Evolutionary conservation across 2,329 filamentous ascomycete genomes (phyloP), one percentile per base, ranked within the genome.

Genomic region (Alternaria rosae): DNA sequence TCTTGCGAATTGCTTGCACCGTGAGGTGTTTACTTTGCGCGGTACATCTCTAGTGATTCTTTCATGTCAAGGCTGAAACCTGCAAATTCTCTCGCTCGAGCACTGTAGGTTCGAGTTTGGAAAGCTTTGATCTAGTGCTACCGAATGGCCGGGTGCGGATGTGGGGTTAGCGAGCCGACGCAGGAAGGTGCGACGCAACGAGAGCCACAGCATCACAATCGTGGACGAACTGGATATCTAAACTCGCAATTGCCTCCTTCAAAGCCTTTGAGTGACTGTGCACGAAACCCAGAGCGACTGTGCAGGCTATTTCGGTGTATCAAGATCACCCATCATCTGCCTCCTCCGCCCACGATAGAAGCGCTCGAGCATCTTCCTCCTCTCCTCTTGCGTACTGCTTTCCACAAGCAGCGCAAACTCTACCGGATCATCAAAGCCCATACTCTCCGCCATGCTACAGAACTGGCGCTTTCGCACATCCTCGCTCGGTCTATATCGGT

Each of bases 331-430:
- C 23, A 50, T 57, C 11, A 76, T 57, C 25, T 82, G 82, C 62
- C 85, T 85, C 74, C 88, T 85, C 66, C 94, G 84, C 69, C 84
- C 84, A 65, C 83, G 81, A 82, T 98, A 98, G 79, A 97, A 98
- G 4, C 82, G 83, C 59, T 96, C 91, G 25, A 98, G 82, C 78
- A 88, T 94, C 68, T 90, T 89, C 64, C 91, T 86, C 72, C 94
- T 83, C 80, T 95, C 86, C 73, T 91, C 92, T 77, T 94, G 92
- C 47, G 92, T 96, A 92, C 93, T 96, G 13, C 89, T 87, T 79
- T 98, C 95, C 4, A 98, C 94, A 13, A 93, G 88, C 38, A 97
- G 82, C 4, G 94, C 95, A 84, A 98, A 98, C 64, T 95, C 91
- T 0, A 89, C 91, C 1, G 90, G 89, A 75, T 87, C 90, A 1